These are phyloP conservation scores for Drechslerella coelobrocha DNA, from an alignment of 2,329 filamentous ascomycete species.

Conservation along the genomic window DNA sequence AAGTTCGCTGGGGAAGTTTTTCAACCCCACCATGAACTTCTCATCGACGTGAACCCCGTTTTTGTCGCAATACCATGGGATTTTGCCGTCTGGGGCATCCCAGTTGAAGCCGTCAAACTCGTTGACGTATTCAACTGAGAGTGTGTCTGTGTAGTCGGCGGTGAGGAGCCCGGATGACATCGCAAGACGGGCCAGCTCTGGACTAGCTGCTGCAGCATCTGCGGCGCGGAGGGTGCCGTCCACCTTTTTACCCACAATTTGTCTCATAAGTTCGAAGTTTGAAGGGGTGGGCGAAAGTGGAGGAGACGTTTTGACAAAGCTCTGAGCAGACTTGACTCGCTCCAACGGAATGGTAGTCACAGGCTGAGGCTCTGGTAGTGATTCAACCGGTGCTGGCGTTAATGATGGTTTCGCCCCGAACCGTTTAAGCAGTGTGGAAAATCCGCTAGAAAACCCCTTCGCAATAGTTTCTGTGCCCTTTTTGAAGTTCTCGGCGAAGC, in stretches of 20 bases:
- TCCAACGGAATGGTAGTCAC: constrained; percentile 4
- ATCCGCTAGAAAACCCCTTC: constrained; percentile 19
- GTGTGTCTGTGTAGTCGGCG: constrained; percentile 29
- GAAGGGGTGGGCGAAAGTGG: constrained; percentile 34
- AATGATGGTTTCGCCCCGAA: constrained; percentile 29
- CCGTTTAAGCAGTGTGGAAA: constrained; percentile 31
- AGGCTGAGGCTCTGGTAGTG: constrained; percentile 21
- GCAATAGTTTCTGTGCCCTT: constrained; percentile 28
- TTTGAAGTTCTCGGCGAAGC: constrained; percentile 16
- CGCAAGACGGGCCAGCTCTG: constrained; percentile 27
- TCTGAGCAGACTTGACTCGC: constrained; percentile 24
- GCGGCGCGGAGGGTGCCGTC: constrained; percentile 33
- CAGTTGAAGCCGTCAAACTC: constrained; percentile 31
- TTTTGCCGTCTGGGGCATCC: constrained; percentile 37
- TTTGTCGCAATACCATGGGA: constrained; percentile 35
- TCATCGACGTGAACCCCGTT: constrained; percentile 29
- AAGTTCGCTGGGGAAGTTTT: constrained; percentile 7
- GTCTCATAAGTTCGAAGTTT: constrained; percentile 28
- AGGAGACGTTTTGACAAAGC: constrained; percentile 22
- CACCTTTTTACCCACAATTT: constrained; percentile 44
- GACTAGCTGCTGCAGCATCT: constrained; percentile 16
- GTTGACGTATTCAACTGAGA: constrained; percentile 18
- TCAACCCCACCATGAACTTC: constrained; percentile 8
- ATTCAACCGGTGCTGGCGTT: constrained; percentile 3
- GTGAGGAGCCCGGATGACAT: constrained; percentile 38